Conservation (phyloP, 345 rosid species). For the Diplotaxis tenuifolia region DNA sequence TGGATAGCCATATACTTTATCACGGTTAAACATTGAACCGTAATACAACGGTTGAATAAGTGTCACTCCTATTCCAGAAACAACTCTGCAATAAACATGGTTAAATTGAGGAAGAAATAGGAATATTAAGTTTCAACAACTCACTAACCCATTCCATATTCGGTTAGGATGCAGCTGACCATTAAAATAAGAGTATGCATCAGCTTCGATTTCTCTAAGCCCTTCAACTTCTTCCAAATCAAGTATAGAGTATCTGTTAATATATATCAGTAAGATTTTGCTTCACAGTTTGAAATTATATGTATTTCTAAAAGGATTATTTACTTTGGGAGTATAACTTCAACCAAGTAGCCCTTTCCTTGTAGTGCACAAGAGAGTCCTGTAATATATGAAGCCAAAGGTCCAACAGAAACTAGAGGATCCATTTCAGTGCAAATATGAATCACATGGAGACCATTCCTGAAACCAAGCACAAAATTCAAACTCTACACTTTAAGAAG, state of each 20-base stretch:
- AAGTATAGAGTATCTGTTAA: constrained; percentile 58
- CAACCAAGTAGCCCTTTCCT: constrained; percentile 67
- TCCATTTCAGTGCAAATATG: constrained; percentile 89
- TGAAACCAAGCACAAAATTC: constrained; percentile 32
- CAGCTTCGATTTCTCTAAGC: constrained; percentile 57
- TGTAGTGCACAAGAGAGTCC: constrained; percentile 62
- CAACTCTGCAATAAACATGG: constrained; percentile 48
- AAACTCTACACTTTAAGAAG: background rate
- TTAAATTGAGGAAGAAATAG: background rate
- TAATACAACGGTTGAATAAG: constrained; percentile 66
- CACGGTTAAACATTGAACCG: constrained; percentile 67
- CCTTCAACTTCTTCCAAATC: constrained; percentile 61
- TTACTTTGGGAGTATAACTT: constrained; percentile 86
- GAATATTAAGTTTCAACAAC: background rate
- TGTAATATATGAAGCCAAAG: constrained; percentile 69
- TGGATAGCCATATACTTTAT: constrained; percentile 60
- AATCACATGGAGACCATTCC: constrained; percentile 65
- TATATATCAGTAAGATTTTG: constrained; percentile 9
- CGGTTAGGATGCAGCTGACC: constrained; percentile 77
- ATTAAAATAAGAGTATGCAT: constrained; percentile 66
- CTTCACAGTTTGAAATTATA: background rate
- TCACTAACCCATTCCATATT: constrained; percentile 84
- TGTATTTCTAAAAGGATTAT: background rate
- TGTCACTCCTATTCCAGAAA: constrained; percentile 74
- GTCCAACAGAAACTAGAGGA: constrained; percentile 64